Conservation (phyloP, 2,329 filamentous ascomycete genomes). For the Pseudocercospora cruenta region DNA sequence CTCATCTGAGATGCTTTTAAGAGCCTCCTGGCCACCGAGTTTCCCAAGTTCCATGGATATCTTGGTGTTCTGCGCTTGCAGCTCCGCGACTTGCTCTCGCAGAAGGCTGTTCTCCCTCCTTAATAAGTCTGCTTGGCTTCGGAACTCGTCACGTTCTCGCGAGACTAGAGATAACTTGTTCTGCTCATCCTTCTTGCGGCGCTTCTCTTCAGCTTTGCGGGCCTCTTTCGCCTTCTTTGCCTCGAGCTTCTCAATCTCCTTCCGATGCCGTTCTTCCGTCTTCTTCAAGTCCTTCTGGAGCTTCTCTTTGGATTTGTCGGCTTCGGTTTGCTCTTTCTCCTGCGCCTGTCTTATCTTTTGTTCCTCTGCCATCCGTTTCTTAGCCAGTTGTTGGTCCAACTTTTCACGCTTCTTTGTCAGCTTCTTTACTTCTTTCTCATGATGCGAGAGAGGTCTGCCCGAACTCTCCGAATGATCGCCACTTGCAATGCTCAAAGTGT, state of each 20-base stretch:
- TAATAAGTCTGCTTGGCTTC: constrained; percentile 49
- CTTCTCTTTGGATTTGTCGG: constrained; percentile 68
- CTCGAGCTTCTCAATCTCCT: constrained; percentile 63
- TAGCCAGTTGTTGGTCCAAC: constrained; percentile 65
- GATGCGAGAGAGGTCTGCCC: constrained; percentile 28
- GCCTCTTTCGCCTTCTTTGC: constrained; percentile 39
- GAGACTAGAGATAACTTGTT: constrained; percentile 52
- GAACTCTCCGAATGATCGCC: constrained; percentile 23
- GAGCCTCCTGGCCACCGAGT: constrained; percentile 37
- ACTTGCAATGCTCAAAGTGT: constrained; percentile 30
- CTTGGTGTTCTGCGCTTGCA: constrained; percentile 62
- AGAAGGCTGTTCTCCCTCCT: constrained; percentile 56
- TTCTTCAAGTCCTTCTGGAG: constrained; percentile 67
- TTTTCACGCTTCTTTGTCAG: constrained; percentile 64
- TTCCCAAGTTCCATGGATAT: constrained; percentile 49
- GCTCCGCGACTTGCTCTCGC: constrained; percentile 55
- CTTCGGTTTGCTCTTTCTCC: constrained; percentile 44
- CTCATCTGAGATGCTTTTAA: constrained; percentile 28
- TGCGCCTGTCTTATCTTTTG: constrained; percentile 44
- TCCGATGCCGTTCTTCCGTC: constrained; percentile 65
- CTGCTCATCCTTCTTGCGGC: constrained; percentile 52
- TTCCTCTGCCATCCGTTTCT: constrained; percentile 58
- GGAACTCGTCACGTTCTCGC: constrained; percentile 53
- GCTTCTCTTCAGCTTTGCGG: constrained; percentile 50
- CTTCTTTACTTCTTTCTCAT: constrained; percentile 68